phyloP scores from a whole-genome alignment of 257 asterid species.

The Lycium barbarum region DNA sequence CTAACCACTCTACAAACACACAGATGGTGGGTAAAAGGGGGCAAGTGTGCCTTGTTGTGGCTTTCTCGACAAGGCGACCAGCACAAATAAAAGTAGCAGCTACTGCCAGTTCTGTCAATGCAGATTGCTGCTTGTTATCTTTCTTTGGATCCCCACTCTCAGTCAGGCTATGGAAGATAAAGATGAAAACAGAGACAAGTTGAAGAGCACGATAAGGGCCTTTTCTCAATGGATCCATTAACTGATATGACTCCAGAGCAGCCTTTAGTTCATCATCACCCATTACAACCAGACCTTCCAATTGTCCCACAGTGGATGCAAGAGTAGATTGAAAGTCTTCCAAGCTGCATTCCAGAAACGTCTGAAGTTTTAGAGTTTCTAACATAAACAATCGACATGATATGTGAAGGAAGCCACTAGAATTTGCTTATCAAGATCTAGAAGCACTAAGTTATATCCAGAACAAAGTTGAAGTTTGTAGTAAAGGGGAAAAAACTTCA shows the following conservation, averaged over 20 bases:
- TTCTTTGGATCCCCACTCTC: conserved; percentile 46
- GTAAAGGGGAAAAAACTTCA: neutral
- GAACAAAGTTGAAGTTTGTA: neutral
- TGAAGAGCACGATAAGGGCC: conserved; percentile 88
- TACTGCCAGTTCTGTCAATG: conserved; percentile 52
- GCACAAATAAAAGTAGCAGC: conserved; percentile 67
- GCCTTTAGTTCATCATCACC: conserved; percentile 54
- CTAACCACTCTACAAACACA: conserved; percentile 84
- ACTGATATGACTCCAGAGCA: conserved; percentile 61
- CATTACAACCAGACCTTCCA: conserved; percentile 59
- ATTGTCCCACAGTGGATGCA: conserved; percentile 60
- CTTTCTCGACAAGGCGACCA: conserved; percentile 73
- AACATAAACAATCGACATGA: conserved; percentile 28
- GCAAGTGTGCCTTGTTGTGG: conserved; percentile 49
- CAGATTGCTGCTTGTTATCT: conserved; percentile 44
- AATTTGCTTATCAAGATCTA: neutral
- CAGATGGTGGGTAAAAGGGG: conserved; percentile 76
- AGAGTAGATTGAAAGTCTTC: conserved; percentile 69
- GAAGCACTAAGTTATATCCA: conserved; percentile 16
- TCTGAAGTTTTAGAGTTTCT: neutral
- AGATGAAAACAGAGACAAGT: conserved; percentile 74
- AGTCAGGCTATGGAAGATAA: conserved; percentile 54
- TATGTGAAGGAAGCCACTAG: conserved; percentile 17
- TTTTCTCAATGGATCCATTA: conserved; percentile 56
- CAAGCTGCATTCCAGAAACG: conserved; percentile 57